phyloP scores from a whole-genome alignment of 129 eudicot species.

The Chrysanthemum makinoi region DNA sequence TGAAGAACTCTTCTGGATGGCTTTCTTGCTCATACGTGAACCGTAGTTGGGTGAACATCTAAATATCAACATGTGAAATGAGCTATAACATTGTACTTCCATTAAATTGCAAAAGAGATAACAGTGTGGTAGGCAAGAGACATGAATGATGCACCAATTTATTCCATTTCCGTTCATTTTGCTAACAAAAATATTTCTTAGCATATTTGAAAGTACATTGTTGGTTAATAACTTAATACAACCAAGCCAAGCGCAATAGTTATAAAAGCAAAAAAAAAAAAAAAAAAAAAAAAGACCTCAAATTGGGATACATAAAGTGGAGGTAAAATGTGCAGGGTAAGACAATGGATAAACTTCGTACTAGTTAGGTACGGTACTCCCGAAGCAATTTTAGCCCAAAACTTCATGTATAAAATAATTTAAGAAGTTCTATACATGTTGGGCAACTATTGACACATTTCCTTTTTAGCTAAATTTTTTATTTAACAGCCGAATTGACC shows the following conservation, averaged over 20 bases:
- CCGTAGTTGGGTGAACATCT: slow-evolving; percentile 86
- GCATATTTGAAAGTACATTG: not conserved
- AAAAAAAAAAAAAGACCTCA: not conserved
- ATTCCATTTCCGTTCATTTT: not conserved
- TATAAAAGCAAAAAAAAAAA: not conserved
- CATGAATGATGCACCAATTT: not conserved
- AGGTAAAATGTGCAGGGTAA: not conserved
- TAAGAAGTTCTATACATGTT: not conserved
- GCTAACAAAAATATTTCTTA: not conserved
- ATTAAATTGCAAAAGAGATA: not conserved
- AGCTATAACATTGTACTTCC: slow-evolving; percentile 7
- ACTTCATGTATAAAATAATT: not conserved
- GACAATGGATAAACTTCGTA: not conserved
- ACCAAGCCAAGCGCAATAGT: not conserved
- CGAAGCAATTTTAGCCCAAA: not conserved
- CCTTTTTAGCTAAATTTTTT: not conserved
- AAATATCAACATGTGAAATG: not conserved
- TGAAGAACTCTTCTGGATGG: slow-evolving; percentile 96
- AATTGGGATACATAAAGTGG: not conserved
- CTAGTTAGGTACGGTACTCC: not conserved
- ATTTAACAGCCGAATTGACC: not conserved
- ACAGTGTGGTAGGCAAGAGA: not conserved
- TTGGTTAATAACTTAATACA: not conserved
- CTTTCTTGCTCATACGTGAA: slow-evolving; percentile 98
- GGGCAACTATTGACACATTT: not conserved